phyloP scores from a whole-genome alignment of 108 stramenopile species.

The Stephanodiscus minutulus region DNA sequence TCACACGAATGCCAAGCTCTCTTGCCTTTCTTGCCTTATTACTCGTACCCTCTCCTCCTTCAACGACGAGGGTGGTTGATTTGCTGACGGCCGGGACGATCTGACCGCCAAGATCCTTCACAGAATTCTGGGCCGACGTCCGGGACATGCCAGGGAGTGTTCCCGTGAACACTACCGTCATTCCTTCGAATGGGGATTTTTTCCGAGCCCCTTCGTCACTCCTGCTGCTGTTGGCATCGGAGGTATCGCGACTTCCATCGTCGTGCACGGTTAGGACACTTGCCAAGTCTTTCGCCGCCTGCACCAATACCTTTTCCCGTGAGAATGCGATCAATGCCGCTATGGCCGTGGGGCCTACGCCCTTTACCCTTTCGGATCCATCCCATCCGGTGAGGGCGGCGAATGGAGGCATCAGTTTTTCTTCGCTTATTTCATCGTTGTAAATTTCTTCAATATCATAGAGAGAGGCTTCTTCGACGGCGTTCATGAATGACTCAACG shows the following conservation, averaged over 20 bases:
- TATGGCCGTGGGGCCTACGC: conserved; percentile 70
- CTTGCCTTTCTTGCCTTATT: conserved; percentile 76
- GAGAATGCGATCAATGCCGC: conserved; percentile 60
- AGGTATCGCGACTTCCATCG: conserved; percentile 17
- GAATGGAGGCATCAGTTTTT: conserved; percentile 23
- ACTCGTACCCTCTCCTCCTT: conserved; percentile 72
- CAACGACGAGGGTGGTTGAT: conserved; percentile 73
- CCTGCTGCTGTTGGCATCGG: neutral
- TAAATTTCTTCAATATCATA: conserved; percentile 10
- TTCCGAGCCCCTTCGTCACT: neutral
- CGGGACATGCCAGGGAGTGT: conserved; percentile 62
- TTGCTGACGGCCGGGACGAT: conserved; percentile 77
- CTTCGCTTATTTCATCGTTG: neutral
- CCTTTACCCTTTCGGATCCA: conserved; percentile 49
- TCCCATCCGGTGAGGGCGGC: conserved; percentile 5
- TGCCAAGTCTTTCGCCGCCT: conserved; percentile 63
- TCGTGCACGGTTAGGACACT: conserved; percentile 45
- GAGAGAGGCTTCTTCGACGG: conserved; percentile 48
- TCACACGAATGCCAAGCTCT: conserved; percentile 62
- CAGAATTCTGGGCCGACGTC: conserved; percentile 54
- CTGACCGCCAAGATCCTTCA: conserved; percentile 65
- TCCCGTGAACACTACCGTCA: conserved; percentile 83
- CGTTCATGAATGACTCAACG: conserved; percentile 59
- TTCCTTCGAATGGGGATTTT: conserved; percentile 21
- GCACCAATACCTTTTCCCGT: conserved; percentile 52